phyloP scores from a whole-genome alignment of 2,329 filamentous ascomycete genomes.

The Ophiocordyceps unilateralis region DNA sequence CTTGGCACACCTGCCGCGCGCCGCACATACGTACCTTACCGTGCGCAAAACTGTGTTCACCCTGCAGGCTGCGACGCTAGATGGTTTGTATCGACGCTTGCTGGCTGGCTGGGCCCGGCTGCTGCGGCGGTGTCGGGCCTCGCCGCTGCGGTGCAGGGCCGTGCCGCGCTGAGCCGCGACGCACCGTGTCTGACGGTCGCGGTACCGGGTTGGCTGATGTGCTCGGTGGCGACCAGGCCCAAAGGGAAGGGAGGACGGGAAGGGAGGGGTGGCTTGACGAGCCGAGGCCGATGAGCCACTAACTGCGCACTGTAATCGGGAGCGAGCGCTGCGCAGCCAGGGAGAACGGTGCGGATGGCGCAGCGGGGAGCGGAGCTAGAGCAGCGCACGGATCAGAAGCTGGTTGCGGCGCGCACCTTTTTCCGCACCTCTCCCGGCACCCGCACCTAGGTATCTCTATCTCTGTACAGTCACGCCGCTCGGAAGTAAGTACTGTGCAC shows the following conservation, averaged over 20 bases:
- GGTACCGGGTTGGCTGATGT: background rate
- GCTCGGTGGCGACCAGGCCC: background rate
- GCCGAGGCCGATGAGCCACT: too few species aligned
- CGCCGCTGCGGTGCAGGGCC: background rate
- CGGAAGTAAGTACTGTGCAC: background rate
- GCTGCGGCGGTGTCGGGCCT: background rate
- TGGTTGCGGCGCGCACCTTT: background rate
- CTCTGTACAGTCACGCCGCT: background rate
- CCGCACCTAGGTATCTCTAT: too few species aligned
- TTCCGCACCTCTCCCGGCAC: background rate
- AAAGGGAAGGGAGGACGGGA: background rate
- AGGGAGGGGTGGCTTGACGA: conserved; percentile 3
- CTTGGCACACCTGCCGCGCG: background rate
- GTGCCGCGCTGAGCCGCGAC: background rate
- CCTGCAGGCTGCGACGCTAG: background rate
- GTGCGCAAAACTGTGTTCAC: background rate
- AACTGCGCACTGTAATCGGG: background rate
- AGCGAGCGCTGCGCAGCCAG: background rate
- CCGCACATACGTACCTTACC: background rate
- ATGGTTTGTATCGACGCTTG: too few species aligned
- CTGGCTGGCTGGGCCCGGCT: background rate
- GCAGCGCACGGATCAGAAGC: background rate
- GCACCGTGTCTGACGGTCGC: background rate
- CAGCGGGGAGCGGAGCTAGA: background rate
- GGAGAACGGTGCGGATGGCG: background rate